phyloP scores from a whole-genome alignment of 495 filamentous ascomycete genomes.

The Hypoxylon lienhwacheense region DNA sequence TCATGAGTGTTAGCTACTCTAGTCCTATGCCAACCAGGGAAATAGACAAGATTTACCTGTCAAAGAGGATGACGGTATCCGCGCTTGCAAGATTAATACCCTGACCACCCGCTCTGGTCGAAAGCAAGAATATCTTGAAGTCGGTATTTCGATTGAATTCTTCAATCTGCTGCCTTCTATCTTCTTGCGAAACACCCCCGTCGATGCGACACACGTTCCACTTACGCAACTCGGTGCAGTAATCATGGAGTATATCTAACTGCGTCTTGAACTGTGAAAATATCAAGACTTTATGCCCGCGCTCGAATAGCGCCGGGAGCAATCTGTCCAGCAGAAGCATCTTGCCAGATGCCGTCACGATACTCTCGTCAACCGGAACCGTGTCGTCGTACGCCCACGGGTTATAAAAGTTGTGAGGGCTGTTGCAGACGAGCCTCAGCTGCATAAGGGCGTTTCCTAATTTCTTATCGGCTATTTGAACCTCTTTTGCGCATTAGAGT shows the following conservation, averaged over 20 bases:
- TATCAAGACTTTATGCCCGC: conserved; percentile 87
- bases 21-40: neutral
- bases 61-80: conserved; percentile 95
- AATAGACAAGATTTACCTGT: conserved; percentile 50
- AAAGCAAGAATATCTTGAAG: conserved; percentile 81
- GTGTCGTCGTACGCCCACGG: conserved; percentile 66
- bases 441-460: conserved; percentile 94
- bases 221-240: conserved; percentile 66
- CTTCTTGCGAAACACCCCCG: conserved; percentile 77
- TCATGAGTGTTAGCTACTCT: neutral
- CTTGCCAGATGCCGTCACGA: conserved; percentile 87
- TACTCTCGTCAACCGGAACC: conserved; percentile 66
- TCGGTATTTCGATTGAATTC: conserved; percentile 75
- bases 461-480: conserved; percentile 87
- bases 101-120: conserved; percentile 88
- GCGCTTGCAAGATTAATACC: conserved; percentile 97
- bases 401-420: conserved; percentile 95
- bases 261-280: conserved; percentile 97
- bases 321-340: conserved; percentile 92
- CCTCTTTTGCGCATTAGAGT: conserved; percentile 51
- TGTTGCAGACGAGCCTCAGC: conserved; percentile 88
- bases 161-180: conserved; percentile 80
- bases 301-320: conserved; percentile 70
- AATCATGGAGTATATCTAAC: conserved; percentile 87
- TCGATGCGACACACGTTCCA: conserved; percentile 92